A percentile compares a stretch with the other conserved stretches of the same genome.
phyloP scores from a whole-genome alignment of 2,329 filamentous ascomycete species.

The Venturia effusa region DNA sequence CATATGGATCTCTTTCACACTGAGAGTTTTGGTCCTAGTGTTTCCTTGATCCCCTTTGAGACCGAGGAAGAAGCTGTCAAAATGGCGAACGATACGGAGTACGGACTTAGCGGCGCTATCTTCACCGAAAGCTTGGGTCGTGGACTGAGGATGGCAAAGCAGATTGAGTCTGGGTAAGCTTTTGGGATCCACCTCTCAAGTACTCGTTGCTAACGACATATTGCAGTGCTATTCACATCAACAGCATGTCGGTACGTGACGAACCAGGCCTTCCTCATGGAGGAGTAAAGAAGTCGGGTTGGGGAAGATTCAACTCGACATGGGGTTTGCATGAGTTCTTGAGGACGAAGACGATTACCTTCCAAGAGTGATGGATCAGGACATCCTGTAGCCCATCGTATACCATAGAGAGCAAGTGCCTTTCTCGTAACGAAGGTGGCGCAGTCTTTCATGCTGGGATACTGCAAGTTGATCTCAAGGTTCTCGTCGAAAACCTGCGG shows the following conservation, averaged over 20 bases:
- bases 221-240: constrained; percentile 38
- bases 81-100: constrained; percentile 27
- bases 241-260: constrained; percentile 40
- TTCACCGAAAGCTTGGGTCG: constrained; percentile 28
- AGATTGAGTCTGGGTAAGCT: constrained; percentile 14
- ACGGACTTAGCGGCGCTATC: constrained; percentile 27
- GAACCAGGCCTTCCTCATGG: constrained; percentile 38
- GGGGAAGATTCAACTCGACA: constrained; percentile 35
- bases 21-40: constrained; percentile 29
- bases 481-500: no score
- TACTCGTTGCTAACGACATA: not conserved
- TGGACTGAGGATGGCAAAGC: constrained; percentile 15
- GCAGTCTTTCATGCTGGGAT: no score
- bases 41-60: constrained; percentile 24
- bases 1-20: constrained; percentile 24
- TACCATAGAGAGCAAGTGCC: not conserved
- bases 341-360: constrained; percentile 31
- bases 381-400: not conserved
- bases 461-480: not conserved
- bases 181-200: not conserved
- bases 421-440: not conserved
- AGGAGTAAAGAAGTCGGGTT: constrained; percentile 39
- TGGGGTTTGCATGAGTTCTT: constrained; percentile 38
- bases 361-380: constrained; percentile 15
- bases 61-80: constrained; percentile 29